phyloP scores from a whole-genome alignment of 306 rosid genomes.

The Argentina anserina region DNA sequence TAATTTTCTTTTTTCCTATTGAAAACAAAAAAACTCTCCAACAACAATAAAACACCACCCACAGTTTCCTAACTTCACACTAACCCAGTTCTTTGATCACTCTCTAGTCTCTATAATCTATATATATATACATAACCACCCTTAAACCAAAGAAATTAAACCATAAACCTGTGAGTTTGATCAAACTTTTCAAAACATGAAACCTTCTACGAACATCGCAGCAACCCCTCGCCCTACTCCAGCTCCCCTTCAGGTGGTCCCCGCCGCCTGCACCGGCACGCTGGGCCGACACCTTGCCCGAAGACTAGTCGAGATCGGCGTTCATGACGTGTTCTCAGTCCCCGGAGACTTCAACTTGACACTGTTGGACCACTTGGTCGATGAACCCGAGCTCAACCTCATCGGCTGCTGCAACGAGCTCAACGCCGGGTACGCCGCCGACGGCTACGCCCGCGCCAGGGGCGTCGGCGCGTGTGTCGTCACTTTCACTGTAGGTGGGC shows the following conservation, averaged over 20 bases:
- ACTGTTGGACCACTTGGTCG: slow-evolving; percentile 70
- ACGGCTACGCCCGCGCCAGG: slow-evolving; percentile 74
- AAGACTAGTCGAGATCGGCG: slow-evolving; percentile 63
- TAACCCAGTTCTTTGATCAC: not conserved
- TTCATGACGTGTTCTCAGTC: slow-evolving; percentile 65
- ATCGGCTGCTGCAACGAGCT: slow-evolving; percentile 93
- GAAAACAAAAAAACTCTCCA: too few species aligned
- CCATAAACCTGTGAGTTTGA: too few species aligned
- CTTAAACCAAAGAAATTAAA: too few species aligned
- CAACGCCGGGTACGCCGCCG: slow-evolving; percentile 89
- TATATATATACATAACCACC: not conserved
- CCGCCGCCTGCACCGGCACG: slow-evolving; percentile 34
- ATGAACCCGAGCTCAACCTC: slow-evolving; percentile 64
- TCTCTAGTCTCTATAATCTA: too few species aligned
- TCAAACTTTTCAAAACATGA: slow-evolving; percentile 21
- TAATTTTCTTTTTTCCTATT: too few species aligned
- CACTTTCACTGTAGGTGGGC: slow-evolving; percentile 92
- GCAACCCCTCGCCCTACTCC: slow-evolving; percentile 24
- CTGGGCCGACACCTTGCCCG: slow-evolving; percentile 71
- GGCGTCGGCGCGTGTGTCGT: slow-evolving; percentile 86
- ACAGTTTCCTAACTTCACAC: slow-evolving; percentile 24
- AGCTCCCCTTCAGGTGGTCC: slow-evolving; percentile 23
- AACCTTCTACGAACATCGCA: slow-evolving; percentile 24
- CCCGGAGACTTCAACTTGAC: slow-evolving; percentile 87
- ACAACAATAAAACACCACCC: slow-evolving; percentile 11